Percentiles rank a stretch among this genome's conserved stretches.
Conservation (phyloP, 1,284 basidiomycete genomes). For the Cryptococcus hybrid region DNA sequence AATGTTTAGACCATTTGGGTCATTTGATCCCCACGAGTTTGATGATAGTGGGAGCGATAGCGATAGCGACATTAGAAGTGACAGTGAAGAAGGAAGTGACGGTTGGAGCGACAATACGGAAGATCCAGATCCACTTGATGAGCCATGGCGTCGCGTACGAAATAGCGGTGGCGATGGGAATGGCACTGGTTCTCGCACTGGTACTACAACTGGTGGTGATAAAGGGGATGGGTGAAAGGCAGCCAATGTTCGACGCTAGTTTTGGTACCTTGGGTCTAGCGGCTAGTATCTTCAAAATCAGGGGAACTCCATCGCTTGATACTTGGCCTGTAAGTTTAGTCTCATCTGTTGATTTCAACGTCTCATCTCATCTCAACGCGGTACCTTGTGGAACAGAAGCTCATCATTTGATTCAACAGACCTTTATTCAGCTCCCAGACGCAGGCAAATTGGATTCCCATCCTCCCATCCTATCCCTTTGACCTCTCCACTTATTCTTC, state of each 20-base stretch:
- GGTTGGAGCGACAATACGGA: background rate
- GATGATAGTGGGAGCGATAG: constrained; percentile 26
- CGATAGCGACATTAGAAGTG: background rate
- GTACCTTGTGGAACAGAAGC: background rate
- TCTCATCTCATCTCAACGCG: background rate
- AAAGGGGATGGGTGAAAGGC: background rate
- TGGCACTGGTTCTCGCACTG: too few relatives aligned
- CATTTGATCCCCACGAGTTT: background rate
- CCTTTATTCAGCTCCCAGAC: constrained; percentile 30
- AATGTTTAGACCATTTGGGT: constrained; percentile 61
- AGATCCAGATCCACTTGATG: constrained; percentile 10
- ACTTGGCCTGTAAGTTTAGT: constrained; percentile 36
- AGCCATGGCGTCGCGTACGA: background rate
- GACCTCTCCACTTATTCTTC: background rate
- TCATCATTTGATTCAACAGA: constrained; percentile 12
- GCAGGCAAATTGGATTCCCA: constrained; percentile 37
- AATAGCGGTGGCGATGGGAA: background rate
- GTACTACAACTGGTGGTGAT: background rate
- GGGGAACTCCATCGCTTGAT: constrained; percentile 30
- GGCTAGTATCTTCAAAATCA: constrained; percentile 37
- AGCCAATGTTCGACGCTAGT: constrained; percentile 28
- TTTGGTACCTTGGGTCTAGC: constrained; percentile 43
- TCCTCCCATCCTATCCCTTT: constrained; percentile 7
- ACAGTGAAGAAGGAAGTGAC: background rate
- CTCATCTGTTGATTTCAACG: too few relatives aligned